These are phyloP conservation scores for barley (Hordeum vulgare) DNA, from an alignment of 176 grass and related monocot species.

Conservation along the genomic window DNA sequence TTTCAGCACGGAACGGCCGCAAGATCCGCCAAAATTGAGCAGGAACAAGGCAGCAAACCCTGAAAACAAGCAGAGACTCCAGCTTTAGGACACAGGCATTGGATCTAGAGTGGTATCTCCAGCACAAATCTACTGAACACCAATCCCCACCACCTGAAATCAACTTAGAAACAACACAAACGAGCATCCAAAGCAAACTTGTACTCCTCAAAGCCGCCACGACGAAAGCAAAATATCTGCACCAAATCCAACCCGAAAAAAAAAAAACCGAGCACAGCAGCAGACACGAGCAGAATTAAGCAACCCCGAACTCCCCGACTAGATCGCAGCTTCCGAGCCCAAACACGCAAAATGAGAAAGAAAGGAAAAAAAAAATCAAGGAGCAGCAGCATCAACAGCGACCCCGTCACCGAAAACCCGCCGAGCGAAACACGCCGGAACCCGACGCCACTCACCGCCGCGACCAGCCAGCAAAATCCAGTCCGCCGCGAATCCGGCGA, in stretches of 20 bases:
- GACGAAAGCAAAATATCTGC: not conserved
- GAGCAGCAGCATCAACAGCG: not conserved
- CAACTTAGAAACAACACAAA: not conserved
- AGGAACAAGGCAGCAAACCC: not conserved
- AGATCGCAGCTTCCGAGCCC: not conserved
- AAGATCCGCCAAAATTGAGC: slow-evolving; percentile 36
- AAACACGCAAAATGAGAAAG: not conserved
- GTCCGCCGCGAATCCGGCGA: slow-evolving; percentile 14
- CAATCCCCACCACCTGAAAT: not conserved
- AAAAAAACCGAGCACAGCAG: not conserved
- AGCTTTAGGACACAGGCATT: not conserved
- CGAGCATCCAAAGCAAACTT: not conserved
- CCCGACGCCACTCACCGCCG: not conserved
- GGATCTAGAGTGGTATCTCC: slow-evolving; percentile 21
- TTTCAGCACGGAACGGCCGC: not conserved
- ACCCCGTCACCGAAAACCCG: not conserved
- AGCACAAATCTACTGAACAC: not conserved
- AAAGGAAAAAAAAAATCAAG: slow-evolving; percentile 16
- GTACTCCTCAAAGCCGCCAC: not conserved
- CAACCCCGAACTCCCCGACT: not conserved
- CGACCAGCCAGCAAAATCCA: not conserved
- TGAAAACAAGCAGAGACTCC: slow-evolving; percentile 10
- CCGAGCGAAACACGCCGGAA: not conserved
- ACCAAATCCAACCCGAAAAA: not conserved
- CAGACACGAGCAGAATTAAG: slow-evolving; percentile 4